Percentiles rank a stretch among this genome's conserved stretches.
These are phyloP conservation scores for Geotrichum fermentans DNA, from an alignment of 1,139 yeast species.

Conservation along the genomic window DNA sequence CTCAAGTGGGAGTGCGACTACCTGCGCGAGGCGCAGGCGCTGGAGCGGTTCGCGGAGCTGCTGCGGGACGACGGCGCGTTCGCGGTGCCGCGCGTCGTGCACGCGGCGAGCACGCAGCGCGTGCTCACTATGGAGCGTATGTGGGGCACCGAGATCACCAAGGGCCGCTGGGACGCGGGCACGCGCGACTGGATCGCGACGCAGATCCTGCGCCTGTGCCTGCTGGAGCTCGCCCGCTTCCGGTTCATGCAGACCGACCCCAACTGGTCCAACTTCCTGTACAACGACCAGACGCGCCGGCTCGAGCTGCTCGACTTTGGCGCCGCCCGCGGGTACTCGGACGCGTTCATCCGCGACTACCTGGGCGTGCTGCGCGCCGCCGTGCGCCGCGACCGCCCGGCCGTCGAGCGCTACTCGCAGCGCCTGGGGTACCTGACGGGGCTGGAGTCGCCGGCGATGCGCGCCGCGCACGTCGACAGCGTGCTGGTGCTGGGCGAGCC, in stretches of 20 bases:
- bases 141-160: slow-evolving; percentile 78
- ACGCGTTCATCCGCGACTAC: slow-evolving; percentile 64
- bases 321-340: slow-evolving; percentile 77
- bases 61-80: slow-evolving; percentile 64
- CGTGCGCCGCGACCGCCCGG: slow-evolving; percentile 59
- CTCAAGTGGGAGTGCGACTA: slow-evolving; percentile 98
- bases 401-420: slow-evolving; percentile 60
- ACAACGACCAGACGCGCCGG: slow-evolving; percentile 58
- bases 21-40: slow-evolving; percentile 77
- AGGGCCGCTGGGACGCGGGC: slow-evolving; percentile 60
- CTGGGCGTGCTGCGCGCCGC: slow-evolving; percentile 73
- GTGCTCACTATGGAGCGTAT: slow-evolving; percentile 87
- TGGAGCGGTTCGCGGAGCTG: slow-evolving; percentile 62
- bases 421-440: slow-evolving; percentile 90
- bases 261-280: slow-evolving; percentile 96
- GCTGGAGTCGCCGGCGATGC: slow-evolving; percentile 79
- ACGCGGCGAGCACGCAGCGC: slow-evolving; percentile 71
- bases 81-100: slow-evolving; percentile 75
- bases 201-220: slow-evolving; percentile 78
- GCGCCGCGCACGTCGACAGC: slow-evolving; percentile 87
- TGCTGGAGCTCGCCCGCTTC: slow-evolving; percentile 77
- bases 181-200: slow-evolving; percentile 78
- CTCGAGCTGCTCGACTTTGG: slow-evolving; percentile 92
- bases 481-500: slow-evolving; percentile 92
- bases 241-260: slow-evolving; percentile 98